Conservation (phyloP, 1,284 basidiomycete species). For the Naganishia sp. region DNA sequence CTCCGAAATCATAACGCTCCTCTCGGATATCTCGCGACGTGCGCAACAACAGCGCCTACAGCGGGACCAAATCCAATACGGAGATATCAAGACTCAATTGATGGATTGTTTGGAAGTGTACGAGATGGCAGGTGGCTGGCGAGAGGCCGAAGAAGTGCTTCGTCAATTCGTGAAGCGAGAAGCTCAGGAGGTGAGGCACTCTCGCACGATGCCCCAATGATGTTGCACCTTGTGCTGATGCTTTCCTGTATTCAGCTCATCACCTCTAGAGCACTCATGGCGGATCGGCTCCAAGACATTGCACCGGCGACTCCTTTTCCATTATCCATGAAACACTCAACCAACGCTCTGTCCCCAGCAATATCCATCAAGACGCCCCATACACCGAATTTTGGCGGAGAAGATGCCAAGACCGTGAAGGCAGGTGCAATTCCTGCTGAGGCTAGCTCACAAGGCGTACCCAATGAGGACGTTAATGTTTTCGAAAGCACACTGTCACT, state of each 20-base stretch:
- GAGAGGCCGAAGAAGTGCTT: conserved; percentile 81
- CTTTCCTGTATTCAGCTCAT: background rate
- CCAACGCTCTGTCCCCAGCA: conserved; percentile 1
- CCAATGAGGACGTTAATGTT: conserved; percentile 6
- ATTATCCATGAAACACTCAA: background rate
- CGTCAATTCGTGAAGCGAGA: conserved; percentile 69
- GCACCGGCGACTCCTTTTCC: conserved; percentile 5
- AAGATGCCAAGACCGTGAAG: background rate
- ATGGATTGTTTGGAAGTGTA: conserved; percentile 81
- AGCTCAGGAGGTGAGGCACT: conserved; percentile 65
- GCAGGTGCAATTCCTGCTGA: background rate
- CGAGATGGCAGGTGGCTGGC: conserved; percentile 74
- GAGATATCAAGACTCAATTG: conserved; percentile 58
- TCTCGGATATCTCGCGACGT: conserved; percentile 52
- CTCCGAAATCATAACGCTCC: conserved; percentile 55
- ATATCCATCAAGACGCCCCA: conserved; percentile 16
- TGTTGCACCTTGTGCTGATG: background rate
- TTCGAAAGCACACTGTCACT: conserved; percentile 7
- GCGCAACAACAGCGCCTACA: background rate
- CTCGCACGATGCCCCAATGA: background rate
- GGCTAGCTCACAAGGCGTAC: background rate
- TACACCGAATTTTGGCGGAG: conserved; percentile 13
- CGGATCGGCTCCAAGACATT: background rate
- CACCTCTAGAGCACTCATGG: conserved; percentile 2
- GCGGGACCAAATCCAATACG: background rate